Conservation (phyloP, 495 filamentous ascomycete genomes). For the Bryoglossum gracile region DNA sequence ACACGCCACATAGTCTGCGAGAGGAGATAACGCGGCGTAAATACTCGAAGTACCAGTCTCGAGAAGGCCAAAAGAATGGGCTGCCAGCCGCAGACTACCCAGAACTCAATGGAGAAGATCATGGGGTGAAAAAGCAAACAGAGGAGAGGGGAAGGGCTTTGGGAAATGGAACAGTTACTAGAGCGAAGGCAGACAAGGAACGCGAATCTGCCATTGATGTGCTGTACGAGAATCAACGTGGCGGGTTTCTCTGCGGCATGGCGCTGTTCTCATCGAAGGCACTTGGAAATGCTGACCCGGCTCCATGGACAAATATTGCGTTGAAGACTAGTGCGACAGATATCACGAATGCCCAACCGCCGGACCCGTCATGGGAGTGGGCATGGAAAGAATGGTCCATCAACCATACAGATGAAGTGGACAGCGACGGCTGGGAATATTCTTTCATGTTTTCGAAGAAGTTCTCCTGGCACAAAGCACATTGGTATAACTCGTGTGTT, state of each 20-base stretch:
- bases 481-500: slow-evolving; percentile 91
- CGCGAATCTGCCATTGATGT: slow-evolving; percentile 67
- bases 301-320: slow-evolving; percentile 74
- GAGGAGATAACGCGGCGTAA: slow-evolving; percentile 46
- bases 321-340: slow-evolving; percentile 71
- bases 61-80: slow-evolving; percentile 30
- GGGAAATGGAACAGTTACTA: slow-evolving; percentile 11
- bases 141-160: slow-evolving; percentile 13
- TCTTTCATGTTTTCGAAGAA: slow-evolving; percentile 70
- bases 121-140: slow-evolving; percentile 8
- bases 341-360: slow-evolving; percentile 84
- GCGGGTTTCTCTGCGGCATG: slow-evolving; percentile 78
- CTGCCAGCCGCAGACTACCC: slow-evolving; percentile 20
- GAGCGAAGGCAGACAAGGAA: slow-evolving; percentile 4
- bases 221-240: slow-evolving; percentile 89
- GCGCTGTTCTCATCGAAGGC: slow-evolving; percentile 81
- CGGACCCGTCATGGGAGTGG: slow-evolving; percentile 96
- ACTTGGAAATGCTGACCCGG: slow-evolving; percentile 78
- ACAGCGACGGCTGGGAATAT: slow-evolving; percentile 95
- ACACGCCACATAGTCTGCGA: slow-evolving; percentile 27
- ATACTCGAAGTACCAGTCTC: slow-evolving; percentile 57
- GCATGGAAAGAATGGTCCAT: slow-evolving; percentile 91
- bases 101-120: neutral
- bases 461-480: slow-evolving; percentile 85
- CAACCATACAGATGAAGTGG: slow-evolving; percentile 79